These are phyloP conservation scores for Rheum nobile DNA, from an alignment of 148 eudicot species.

Conservation along the genomic window DNA sequence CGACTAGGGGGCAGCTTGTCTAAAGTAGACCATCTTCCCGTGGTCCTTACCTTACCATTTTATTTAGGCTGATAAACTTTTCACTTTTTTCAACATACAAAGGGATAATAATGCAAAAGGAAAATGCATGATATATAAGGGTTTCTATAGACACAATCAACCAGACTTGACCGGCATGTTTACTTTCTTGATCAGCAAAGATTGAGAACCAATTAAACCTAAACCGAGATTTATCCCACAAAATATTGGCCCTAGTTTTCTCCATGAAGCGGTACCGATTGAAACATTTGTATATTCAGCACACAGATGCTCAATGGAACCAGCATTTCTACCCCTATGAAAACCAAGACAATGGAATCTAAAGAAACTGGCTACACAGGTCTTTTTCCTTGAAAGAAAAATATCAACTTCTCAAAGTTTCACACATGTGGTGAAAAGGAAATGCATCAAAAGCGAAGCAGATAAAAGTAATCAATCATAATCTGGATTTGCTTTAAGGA, in stretches of 20 bases:
- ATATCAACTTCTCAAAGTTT: background rate
- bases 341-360: background rate
- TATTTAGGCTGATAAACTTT: background rate
- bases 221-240: background rate
- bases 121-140: background rate
- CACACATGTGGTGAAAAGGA: background rate
- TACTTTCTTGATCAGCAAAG: background rate
- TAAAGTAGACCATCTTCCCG: background rate
- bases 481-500: background rate
- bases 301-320: too few relatives aligned
- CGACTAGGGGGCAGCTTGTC: background rate
- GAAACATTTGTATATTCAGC: too few relatives aligned
- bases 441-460: background rate
- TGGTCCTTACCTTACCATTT: background rate
- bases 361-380: background rate
- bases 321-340: too few relatives aligned
- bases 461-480: background rate
- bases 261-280: too few relatives aligned
- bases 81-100: background rate
- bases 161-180: background rate
- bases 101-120: background rate
- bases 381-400: too few relatives aligned
- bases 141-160: background rate
- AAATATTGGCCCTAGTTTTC: too few relatives aligned
- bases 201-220: background rate